Evolutionary conservation across 2,329 filamentous ascomycete genomes (phyloP).

Genomic region (Fusarium sp.): DNA sequence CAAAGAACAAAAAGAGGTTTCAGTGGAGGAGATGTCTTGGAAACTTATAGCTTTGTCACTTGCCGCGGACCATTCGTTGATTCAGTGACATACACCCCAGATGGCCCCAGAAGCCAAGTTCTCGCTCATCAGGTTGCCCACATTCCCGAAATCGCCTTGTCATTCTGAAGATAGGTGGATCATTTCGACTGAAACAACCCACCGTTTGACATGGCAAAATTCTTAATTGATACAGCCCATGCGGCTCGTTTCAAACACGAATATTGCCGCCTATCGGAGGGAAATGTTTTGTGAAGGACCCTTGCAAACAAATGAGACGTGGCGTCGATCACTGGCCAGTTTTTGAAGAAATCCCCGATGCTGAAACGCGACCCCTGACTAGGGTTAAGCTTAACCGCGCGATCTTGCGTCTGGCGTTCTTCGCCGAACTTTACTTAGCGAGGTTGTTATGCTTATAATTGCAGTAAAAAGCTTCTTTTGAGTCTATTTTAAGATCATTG

Average conservation of each 20-base stretch:
- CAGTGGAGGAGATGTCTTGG: not conserved
- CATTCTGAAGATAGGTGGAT: not conserved
- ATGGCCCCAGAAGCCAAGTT: slow-evolving; percentile 6
- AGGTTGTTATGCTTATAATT: not conserved
- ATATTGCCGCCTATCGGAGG: slow-evolving; percentile 32
- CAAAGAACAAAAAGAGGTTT: not conserved
- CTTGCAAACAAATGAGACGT: not conserved
- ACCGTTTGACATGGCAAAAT: slow-evolving; percentile 30
- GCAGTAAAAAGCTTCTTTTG: not conserved
- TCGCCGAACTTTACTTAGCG: not conserved
- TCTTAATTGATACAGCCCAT: slow-evolving; percentile 26
- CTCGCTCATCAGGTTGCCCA: not conserved
- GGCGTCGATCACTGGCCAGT: not conserved
- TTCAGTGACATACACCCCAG: not conserved
- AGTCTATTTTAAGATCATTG: not conserved
- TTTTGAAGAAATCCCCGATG: not conserved
- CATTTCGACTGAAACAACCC: slow-evolving; percentile 18
- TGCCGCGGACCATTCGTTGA: not conserved
- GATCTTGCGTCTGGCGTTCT: not conserved
- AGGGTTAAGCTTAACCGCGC: slow-evolving; percentile 19
- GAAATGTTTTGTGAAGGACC: not conserved
- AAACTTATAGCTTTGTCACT: slow-evolving; percentile 33
- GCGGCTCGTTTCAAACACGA: slow-evolving; percentile 18
- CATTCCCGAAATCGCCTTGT: not conserved
- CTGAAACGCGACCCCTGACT: slow-evolving; percentile 31